Conservation (phyloP, 2,329 filamentous ascomycete genomes). For the Colletotrichum australisinense region DNA sequence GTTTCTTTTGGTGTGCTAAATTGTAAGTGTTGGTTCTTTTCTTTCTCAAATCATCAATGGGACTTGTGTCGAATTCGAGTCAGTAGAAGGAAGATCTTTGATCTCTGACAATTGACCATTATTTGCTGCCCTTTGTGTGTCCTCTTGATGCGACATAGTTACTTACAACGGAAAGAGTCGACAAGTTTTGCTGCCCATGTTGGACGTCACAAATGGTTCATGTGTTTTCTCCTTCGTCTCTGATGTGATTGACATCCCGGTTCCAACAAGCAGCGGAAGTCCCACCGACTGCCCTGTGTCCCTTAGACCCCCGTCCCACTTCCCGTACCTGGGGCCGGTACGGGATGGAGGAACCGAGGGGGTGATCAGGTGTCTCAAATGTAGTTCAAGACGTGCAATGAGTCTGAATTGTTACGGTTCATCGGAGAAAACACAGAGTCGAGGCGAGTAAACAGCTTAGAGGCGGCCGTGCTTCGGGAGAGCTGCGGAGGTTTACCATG, state of each 20-base stretch:
- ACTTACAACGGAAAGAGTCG: background rate
- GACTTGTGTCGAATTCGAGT: background rate
- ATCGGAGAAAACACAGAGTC: background rate
- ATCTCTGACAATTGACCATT: background rate
- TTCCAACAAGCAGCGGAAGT: background rate
- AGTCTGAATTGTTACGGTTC: background rate
- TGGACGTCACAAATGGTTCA: background rate
- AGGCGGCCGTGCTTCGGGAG: background rate
- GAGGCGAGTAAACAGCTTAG: background rate
- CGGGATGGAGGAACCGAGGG: background rate
- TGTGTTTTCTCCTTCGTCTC: background rate
- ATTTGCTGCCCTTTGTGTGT: background rate
- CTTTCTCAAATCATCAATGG: background rate
- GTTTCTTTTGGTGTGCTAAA: background rate
- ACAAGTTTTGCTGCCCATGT: background rate
- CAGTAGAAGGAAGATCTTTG: background rate
- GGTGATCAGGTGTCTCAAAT: conserved; percentile 8
- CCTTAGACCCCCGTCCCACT: background rate
- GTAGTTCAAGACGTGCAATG: conserved; percentile 4
- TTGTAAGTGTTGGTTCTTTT: background rate
- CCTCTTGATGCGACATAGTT: background rate
- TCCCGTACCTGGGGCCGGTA: background rate
- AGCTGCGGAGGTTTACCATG: too few species aligned
- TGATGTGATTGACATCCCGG: background rate
- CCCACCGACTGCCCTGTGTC: too few species aligned